Evolutionary conservation across 1,284 basidiomycete species (phyloP).

Genomic region (Papiliotrema laurentii): DNA sequence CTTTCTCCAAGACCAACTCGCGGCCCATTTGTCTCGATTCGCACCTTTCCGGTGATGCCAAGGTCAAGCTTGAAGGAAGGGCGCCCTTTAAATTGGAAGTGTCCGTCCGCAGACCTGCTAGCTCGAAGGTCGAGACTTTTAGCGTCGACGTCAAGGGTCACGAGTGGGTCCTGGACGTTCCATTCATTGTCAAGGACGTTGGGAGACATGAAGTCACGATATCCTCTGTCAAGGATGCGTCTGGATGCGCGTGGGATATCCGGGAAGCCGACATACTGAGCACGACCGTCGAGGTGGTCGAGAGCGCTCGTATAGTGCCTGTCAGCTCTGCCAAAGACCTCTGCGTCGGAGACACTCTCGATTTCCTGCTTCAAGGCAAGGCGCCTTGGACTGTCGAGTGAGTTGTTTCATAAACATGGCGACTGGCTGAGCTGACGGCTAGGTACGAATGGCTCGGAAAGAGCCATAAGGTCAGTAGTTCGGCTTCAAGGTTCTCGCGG

Average conservation of each 20-base stretch:
- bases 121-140: slow-evolving; percentile 60
- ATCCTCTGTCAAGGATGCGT: slow-evolving; percentile 68
- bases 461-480: slow-evolving; percentile 67
- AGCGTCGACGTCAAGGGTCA: slow-evolving; percentile 57
- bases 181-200: slow-evolving; percentile 69
- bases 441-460: slow-evolving; percentile 81
- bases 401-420: slow-evolving; percentile 23
- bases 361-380: slow-evolving; percentile 89
- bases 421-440: neutral
- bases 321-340: slow-evolving; percentile 73
- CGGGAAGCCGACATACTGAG: slow-evolving; percentile 61
- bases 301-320: slow-evolving; percentile 86
- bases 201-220: slow-evolving; percentile 76
- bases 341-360: slow-evolving; percentile 85
- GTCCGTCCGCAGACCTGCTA: slow-evolving; percentile 67
- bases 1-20: slow-evolving; percentile 64
- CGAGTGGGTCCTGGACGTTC: slow-evolving; percentile 71
- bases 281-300: slow-evolving; percentile 82
- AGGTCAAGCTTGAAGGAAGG: slow-evolving; percentile 66
- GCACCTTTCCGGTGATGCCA: slow-evolving; percentile 56
- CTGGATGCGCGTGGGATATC: slow-evolving; percentile 68
- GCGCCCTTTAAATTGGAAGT: slow-evolving; percentile 80
- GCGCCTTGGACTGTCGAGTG: slow-evolving; percentile 93
- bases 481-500: slow-evolving; percentile 74
- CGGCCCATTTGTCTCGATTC: slow-evolving; percentile 65